Conservation (phyloP, 139 green algal species). For the Tetradesmus lagerheimii region DNA sequence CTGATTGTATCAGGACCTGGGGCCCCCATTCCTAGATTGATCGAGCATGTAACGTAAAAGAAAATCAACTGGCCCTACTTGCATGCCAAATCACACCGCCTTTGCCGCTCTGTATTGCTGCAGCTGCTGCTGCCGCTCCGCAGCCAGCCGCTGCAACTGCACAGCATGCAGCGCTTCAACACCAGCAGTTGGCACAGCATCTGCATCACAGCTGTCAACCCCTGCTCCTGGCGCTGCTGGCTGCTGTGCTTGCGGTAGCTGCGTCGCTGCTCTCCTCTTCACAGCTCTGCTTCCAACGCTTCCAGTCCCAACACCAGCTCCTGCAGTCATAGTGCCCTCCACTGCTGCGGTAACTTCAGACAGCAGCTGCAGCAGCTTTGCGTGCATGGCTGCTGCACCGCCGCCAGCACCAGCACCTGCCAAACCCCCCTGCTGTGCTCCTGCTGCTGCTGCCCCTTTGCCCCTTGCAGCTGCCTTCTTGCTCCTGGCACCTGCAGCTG, state of each 20-base stretch:
- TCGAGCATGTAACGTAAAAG: too few relatives aligned
- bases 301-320: neutral
- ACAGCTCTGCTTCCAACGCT: too few relatives aligned
- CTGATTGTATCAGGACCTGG: too few relatives aligned
- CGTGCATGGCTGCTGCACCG: neutral
- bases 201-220: too few relatives aligned
- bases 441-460: neutral
- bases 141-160: slow-evolving; percentile 23
- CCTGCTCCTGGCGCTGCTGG: neutral
- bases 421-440: neutral
- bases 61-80: too few relatives aligned
- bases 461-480: neutral
- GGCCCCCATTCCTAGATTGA: too few relatives aligned
- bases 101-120: slow-evolving; percentile 31
- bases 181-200: neutral
- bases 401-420: neutral
- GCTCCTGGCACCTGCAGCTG: neutral
- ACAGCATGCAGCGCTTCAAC: neutral
- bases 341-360: neutral
- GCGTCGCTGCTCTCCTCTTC: neutral
- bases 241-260: neutral
- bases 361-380: slow-evolving; percentile 22
- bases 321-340: neutral
- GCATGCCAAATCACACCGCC: neutral
- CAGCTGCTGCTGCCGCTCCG: neutral